Evolutionary conservation across 805 yeast genomes (phyloP), one percentile per base, ranked within the genome.

Genomic region (Candida ipomoeae): DNA sequence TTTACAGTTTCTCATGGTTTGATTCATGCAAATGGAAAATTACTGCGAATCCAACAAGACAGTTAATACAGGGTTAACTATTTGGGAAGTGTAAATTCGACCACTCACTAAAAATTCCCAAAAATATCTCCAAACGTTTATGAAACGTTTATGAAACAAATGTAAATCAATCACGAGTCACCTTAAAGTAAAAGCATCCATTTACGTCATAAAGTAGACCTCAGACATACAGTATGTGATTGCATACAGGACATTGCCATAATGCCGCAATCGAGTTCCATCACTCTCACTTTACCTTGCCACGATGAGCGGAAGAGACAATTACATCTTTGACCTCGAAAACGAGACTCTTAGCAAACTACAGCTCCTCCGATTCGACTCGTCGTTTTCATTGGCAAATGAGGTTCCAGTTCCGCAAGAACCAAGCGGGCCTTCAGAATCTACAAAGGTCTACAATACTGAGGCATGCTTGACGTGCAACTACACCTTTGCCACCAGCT

Each of bases 391-490:
- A 3, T 11, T 44, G 8, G 29, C 53, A 5, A 40, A 41, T 40
- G 47, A 6, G 7, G 14, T 14, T 4, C 8, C 41, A 6, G 35
- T 31, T 6, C 44, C 40, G 23, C 32, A 43, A 31, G 45, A 40
- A 10, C 34, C 34, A 40, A 40, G 34, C 21, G 34, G 15, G 15
- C 21, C 20, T 6, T 10, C 7, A 35, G 33, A 26, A 14, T 41
- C 37, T 6, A 42, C 54, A 64, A 44, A 46, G 33, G 65, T 38
- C 44, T 50, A 43, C 17, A 44, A 36, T 47, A 43, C 42, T 18
- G 40, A 41, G 33, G 58, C 50, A n/a, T 60, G 64, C 49, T 50
- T 60, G 8, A 40, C 62, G 5, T 64, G 67, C 47, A 41, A 48
- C 6, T 33, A 52, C 15, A 34, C 36, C 11, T 51, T 58, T 18